Evolutionary conservation across 2,329 filamentous ascomycete genomes (phyloP).

Genomic region (Ceratocystiopsis brevicomis): DNA sequence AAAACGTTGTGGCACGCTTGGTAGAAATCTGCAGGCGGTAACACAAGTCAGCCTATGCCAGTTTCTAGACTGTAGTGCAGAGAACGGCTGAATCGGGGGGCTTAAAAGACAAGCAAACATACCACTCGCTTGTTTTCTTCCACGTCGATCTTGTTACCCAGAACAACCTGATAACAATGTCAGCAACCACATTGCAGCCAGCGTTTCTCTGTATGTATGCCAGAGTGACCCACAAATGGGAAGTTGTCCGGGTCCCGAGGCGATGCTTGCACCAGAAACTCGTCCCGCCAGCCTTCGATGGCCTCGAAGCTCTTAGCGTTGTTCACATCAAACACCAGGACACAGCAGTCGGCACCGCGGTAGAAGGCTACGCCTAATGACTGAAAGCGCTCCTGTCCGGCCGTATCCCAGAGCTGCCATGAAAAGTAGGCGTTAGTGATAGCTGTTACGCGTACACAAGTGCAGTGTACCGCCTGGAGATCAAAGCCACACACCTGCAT

Average conservation of each 20-base stretch:
- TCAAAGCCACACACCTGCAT: constrained; percentile 45
- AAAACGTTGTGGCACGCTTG: constrained; percentile 93
- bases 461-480: no score
- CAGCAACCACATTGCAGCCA: not conserved
- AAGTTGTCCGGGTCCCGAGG: constrained; percentile 94
- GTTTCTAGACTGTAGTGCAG: not conserved
- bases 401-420: constrained; percentile 82
- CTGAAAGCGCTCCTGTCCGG: constrained; percentile 93
- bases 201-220: no score
- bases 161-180: constrained; percentile 46
- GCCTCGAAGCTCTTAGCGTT: constrained; percentile 98
- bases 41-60: no score
- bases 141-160: constrained; percentile 98
- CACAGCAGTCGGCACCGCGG: constrained; percentile 91
- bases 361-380: constrained; percentile 96
- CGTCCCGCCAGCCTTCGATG: constrained; percentile 93
- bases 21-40: constrained; percentile 50
- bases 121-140: constrained; percentile 94
- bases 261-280: constrained; percentile 93
- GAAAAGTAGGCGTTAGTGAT: not conserved
- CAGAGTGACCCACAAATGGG: constrained; percentile 55
- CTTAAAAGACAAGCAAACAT: constrained; percentile 13
- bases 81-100: no score
- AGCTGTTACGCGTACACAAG: no score
- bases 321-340: constrained; percentile 96